Conservation (phyloP, 23 red algal species). For the Gracilaria vermiculophylla region DNA sequence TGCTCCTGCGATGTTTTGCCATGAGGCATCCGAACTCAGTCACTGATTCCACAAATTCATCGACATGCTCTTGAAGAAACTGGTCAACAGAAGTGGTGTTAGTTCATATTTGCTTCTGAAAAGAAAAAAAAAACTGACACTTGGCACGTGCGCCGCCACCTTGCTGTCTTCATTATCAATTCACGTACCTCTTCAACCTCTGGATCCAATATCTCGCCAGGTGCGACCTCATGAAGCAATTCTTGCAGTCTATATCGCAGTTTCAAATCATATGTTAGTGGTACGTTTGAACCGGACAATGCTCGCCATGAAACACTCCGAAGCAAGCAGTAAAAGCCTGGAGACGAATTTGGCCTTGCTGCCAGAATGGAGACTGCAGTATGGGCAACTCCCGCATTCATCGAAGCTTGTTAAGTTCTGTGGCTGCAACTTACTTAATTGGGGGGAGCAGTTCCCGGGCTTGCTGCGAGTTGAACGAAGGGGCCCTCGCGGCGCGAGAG, state of each 20-base stretch:
- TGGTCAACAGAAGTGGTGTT: not conserved
- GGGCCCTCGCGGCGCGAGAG: not conserved
- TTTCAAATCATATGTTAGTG: not conserved
- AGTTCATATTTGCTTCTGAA: not conserved
- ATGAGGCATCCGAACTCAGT: conserved; percentile 85
- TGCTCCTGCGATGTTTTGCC: conserved; percentile 83
- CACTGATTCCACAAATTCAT: conserved; percentile 88
- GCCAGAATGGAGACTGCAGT: too few species aligned
- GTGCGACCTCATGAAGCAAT: conserved; percentile 82
- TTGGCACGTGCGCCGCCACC: not conserved
- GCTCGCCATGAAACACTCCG: too few species aligned
- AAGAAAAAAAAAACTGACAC: not conserved
- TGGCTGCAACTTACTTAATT: not conserved
- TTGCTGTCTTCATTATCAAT: not conserved
- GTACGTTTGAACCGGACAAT: too few species aligned
- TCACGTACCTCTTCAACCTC: conserved; percentile 81
- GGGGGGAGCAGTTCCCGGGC: conserved; percentile 27
- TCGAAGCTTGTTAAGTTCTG: not conserved
- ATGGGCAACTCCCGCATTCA: too few species aligned
- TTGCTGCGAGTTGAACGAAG: not conserved
- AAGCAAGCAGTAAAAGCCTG: too few species aligned
- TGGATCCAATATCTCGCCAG: conserved; percentile 72
- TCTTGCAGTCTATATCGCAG: conserved; percentile 44
- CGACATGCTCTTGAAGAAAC: conserved; percentile 97
- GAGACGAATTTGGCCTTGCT: too few species aligned